These are phyloP conservation scores for Lactarius vividus DNA, from an alignment of 768 basidiomycete genomes.

Conservation along the genomic window DNA sequence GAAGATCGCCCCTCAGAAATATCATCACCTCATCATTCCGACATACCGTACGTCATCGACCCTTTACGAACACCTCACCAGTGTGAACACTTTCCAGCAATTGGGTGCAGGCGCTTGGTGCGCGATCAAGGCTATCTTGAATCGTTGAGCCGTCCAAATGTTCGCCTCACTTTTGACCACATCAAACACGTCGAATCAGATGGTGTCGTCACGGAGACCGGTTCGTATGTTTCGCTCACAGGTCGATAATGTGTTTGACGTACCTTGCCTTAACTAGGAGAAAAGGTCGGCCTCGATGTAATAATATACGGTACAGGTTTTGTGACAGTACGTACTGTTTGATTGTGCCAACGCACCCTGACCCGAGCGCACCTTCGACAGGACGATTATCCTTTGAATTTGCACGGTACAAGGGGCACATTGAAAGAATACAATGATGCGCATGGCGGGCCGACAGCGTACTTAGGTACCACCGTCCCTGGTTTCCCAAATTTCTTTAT, in stretches of 20 bases:
- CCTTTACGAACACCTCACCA: background rate
- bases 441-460: constrained; percentile 52
- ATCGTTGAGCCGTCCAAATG: constrained; percentile 50
- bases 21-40: constrained; percentile 41
- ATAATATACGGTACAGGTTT: constrained; percentile 60
- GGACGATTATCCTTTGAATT: constrained; percentile 18
- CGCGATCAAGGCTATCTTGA: constrained; percentile 57
- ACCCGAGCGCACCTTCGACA: background rate
- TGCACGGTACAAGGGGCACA: constrained; percentile 32
- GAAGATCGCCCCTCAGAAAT: constrained; percentile 39
- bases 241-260: background rate
- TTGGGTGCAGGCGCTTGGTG: constrained; percentile 62
- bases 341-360: background rate
- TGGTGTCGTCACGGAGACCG: constrained; percentile 46
- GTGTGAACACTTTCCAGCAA: constrained; percentile 34
- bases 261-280: constrained; percentile 31
- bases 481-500: constrained; percentile 27
- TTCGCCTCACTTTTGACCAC: constrained; percentile 47
- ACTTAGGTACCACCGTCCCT: constrained; percentile 40
- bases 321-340: constrained; percentile 38
- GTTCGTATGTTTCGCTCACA: background rate
- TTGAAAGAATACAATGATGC: constrained; percentile 45
- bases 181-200: constrained; percentile 48
- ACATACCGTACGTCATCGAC: constrained; percentile 42
- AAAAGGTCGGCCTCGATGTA: constrained; percentile 48